phyloP scores from a whole-genome alignment of 345 rosid species.

The Arabidopsis thaliana region TAIR10.1 NC_003071.7:18256501-18257000 shows the following conservation, averaged over 20 bases:
- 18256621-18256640: conserved; percentile 65
- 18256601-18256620: conserved; percentile 66
- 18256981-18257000: conserved; percentile 54
- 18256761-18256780: conserved; percentile 50
- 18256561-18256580: conserved; percentile 98
- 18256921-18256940: conserved; percentile 68
- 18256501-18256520: not conserved
- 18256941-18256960: conserved; percentile 66
- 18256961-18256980: conserved; percentile 52
- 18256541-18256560: conserved; percentile 99
- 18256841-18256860: conserved; percentile 65
- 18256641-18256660: conserved; percentile 20
- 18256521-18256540: not conserved
- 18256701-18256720: conserved; percentile 87
- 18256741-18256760: conserved; percentile 69
- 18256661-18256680: not conserved
- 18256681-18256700: conserved; percentile 14
- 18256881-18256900: conserved; percentile 88
- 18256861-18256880: conserved; percentile 72
- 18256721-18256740: conserved; percentile 76
- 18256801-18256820: conserved; percentile 67
- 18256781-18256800: conserved; percentile 52
- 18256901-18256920: conserved; percentile 66
- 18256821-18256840: conserved; percentile 91
- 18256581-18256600: conserved; percentile 87